These are phyloP conservation scores for Paecilomyces niveus DNA, from an alignment of 2,329 filamentous ascomycete genomes.

Conservation along the genomic window DNA sequence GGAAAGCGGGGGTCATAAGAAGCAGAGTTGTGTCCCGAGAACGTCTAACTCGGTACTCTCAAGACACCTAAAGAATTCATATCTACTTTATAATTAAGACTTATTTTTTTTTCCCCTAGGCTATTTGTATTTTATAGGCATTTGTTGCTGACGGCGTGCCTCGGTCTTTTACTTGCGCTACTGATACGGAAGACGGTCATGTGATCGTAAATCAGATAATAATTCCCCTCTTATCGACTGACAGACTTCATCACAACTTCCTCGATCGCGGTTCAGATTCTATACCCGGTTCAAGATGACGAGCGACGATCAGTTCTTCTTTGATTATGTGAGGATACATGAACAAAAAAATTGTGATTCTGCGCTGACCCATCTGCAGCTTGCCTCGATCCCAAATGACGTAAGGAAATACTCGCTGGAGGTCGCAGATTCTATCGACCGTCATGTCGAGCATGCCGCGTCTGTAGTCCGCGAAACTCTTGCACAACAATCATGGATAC, in stretches of 20 bases:
- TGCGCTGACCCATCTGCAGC: slow-evolving; percentile 29
- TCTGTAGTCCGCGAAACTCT: slow-evolving; percentile 62
- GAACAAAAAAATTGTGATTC: background rate
- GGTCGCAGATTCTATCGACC: slow-evolving; percentile 73
- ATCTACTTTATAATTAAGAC: background rate
- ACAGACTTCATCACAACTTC: background rate
- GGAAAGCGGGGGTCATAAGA: too few species aligned
- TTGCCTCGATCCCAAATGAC: slow-evolving; percentile 55
- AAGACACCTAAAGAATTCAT: background rate
- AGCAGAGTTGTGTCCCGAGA: background rate
- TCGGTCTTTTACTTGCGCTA: background rate
- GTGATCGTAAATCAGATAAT: background rate
- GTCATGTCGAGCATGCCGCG: slow-evolving; percentile 71
- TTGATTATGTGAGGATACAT: slow-evolving; percentile 60
- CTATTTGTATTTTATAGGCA: background rate
- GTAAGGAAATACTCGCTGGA: slow-evolving; percentile 63
- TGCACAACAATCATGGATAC: slow-evolving; percentile 64
- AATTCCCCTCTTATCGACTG: background rate
- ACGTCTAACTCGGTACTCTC: background rate
- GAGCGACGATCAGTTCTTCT: slow-evolving; percentile 69
- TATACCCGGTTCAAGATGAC: slow-evolving; percentile 53
- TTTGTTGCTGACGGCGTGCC: background rate
- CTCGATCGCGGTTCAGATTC: background rate
- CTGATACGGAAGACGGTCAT: background rate
- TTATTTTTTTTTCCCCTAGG: background rate